Percentiles rank a stretch among this genome's conserved stretches.
These are phyloP conservation scores for Exserohilum turcica DNA, from an alignment of 2,329 filamentous ascomycete genomes.

Conservation along the genomic window DNA sequence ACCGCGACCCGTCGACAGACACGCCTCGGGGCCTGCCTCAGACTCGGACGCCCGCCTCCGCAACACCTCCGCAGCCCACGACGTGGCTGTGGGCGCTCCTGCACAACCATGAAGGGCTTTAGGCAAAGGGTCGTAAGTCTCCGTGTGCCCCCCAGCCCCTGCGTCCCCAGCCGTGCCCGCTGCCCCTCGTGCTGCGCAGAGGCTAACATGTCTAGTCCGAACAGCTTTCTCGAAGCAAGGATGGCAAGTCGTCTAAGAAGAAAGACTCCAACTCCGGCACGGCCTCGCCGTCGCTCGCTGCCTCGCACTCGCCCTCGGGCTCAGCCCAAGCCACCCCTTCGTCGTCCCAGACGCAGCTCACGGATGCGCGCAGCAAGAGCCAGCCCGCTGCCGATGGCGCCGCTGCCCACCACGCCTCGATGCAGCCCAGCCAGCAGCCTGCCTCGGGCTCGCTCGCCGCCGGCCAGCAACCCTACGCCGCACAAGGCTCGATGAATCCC, in stretches of 20 bases:
- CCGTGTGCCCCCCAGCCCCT: slow-evolving; percentile 30
- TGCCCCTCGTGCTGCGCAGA: slow-evolving; percentile 39
- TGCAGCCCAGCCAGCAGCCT: slow-evolving; percentile 42
- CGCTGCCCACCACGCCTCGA: slow-evolving; percentile 27
- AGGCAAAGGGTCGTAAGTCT: slow-evolving; percentile 91
- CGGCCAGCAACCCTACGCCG: slow-evolving; percentile 42
- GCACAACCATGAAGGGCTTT: slow-evolving; percentile 88
- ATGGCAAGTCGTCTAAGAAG: slow-evolving; percentile 76
- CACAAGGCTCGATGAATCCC: slow-evolving; percentile 36
- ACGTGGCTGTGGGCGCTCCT: slow-evolving; percentile 40
- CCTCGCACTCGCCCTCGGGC: slow-evolving; percentile 62
- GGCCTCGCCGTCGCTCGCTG: slow-evolving; percentile 73
- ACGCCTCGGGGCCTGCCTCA: slow-evolving; percentile 31
- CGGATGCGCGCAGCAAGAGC: slow-evolving; percentile 83
- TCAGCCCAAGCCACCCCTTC: slow-evolving; percentile 76
- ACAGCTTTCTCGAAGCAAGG: slow-evolving; percentile 92
- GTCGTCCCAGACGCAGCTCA: slow-evolving; percentile 85
- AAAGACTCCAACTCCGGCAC: slow-evolving; percentile 69
- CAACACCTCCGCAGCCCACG: slow-evolving; percentile 35
- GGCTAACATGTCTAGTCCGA: slow-evolving; percentile 65
- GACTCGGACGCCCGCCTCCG: slow-evolving; percentile 32
- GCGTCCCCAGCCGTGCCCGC: slow-evolving; percentile 23
- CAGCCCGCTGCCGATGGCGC: slow-evolving; percentile 56
- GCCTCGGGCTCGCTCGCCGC: slow-evolving; percentile 35
- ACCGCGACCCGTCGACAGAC: slow-evolving; percentile 29